phyloP scores from a whole-genome alignment of 2,329 filamentous ascomycete species.

The Trichophyton simii region DNA sequence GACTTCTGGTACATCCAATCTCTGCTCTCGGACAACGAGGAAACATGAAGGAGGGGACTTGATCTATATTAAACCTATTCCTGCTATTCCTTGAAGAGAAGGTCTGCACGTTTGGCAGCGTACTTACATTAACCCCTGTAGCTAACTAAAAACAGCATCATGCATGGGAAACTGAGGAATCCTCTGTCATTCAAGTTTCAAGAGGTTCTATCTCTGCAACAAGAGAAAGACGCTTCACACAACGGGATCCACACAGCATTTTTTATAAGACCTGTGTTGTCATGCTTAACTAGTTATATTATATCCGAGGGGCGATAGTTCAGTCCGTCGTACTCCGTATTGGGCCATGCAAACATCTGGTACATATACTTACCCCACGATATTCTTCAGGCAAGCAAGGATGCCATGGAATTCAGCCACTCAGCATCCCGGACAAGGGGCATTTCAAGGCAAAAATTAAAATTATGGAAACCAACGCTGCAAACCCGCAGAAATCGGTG shows the following conservation, averaged over 20 bases:
- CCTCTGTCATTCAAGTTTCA: not conserved
- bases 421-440: not conserved
- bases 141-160: not conserved
- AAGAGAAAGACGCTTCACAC: not conserved
- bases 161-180: not conserved
- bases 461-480: not conserved
- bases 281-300: not conserved
- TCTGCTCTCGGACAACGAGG: not conserved
- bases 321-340: not conserved
- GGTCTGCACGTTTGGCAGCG: not conserved
- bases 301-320: not conserved
- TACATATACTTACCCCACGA: constrained; percentile 1
- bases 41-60: not conserved
- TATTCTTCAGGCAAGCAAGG: not conserved
- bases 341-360: not conserved
- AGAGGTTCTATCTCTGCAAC: not conserved
- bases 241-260: not conserved
- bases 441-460: not conserved
- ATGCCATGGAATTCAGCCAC: not conserved
- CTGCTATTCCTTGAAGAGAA: not conserved
- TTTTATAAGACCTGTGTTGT: not conserved
- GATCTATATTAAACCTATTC: not conserved
- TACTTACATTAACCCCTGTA: not conserved
- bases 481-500: not conserved
- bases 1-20: not conserved